Percentiles rank a stretch among this genome's conserved stretches.
Evolutionary conservation across 106 monocot species (phyloP).

Genomic region (Vanilla planifolia): DNA sequence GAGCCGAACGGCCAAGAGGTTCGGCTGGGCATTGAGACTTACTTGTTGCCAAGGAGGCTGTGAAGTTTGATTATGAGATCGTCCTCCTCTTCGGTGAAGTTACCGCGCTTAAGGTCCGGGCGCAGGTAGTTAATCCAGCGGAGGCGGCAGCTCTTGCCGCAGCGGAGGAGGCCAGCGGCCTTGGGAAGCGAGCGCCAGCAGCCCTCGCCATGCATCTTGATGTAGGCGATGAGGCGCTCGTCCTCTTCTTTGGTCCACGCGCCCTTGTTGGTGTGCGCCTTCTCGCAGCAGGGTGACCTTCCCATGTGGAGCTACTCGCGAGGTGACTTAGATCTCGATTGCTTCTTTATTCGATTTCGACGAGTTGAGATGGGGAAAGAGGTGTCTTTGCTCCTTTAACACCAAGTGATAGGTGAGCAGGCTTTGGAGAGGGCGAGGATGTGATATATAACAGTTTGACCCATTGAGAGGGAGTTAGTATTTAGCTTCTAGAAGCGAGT

Average conservation of each 20-base stretch:
- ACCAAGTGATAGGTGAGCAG: too few relatives aligned
- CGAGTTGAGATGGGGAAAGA: too few relatives aligned
- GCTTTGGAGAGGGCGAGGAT: too few relatives aligned
- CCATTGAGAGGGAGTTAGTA: background rate
- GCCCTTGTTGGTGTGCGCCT: constrained; percentile 14
- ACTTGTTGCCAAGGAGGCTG: constrained; percentile 44
- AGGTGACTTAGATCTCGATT: too few relatives aligned
- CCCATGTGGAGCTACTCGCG: too few relatives aligned
- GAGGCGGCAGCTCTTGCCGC: constrained; percentile 48
- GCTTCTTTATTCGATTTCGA: too few relatives aligned
- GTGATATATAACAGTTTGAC: too few relatives aligned
- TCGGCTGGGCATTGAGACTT: background rate
- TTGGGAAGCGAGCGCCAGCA: constrained; percentile 54
- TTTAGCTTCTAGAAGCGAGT: too few relatives aligned
- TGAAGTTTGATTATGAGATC: constrained; percentile 63
- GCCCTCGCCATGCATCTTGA: constrained; percentile 20
- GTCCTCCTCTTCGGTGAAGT: constrained; percentile 58
- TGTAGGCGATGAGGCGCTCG: constrained; percentile 9
- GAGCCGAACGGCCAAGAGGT: too few relatives aligned
- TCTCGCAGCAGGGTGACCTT: constrained; percentile 13
- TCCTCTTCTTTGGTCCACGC: constrained; percentile 15
- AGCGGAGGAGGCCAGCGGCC: constrained; percentile 34
- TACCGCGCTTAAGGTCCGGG: constrained; percentile 58
- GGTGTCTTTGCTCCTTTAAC: too few relatives aligned
- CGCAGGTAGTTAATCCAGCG: constrained; percentile 48